A percentile compares a stretch with the other conserved stretches of the same genome.
Conservation (phyloP, 768 basidiomycete genomes). For the Mycena kentingensis region DNA sequence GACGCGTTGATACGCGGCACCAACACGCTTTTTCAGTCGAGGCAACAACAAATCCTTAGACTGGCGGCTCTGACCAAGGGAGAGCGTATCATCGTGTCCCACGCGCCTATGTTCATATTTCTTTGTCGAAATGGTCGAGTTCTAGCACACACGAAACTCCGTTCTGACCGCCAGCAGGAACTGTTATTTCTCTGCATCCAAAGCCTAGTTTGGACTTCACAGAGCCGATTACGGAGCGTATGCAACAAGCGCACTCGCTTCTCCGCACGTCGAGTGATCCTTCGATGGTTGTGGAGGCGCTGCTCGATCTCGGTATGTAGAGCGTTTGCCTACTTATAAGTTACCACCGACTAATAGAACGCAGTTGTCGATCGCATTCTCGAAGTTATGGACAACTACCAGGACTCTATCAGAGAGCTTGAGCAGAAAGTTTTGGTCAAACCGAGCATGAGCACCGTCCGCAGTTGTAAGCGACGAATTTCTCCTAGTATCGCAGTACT, state of each 20-base stretch:
- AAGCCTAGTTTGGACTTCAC: conserved; percentile 50
- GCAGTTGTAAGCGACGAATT: conserved; percentile 45
- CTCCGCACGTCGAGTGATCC: conserved; percentile 66
- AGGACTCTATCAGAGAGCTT: conserved; percentile 59
- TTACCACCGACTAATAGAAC: background rate
- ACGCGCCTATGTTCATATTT: conserved; percentile 65
- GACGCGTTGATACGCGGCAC: background rate
- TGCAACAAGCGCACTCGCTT: conserved; percentile 59
- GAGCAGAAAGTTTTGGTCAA: conserved; percentile 62
- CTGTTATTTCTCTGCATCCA: conserved; percentile 61
- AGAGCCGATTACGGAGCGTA: conserved; percentile 56
- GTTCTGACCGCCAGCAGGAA: conserved; percentile 42
- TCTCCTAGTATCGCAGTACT: background rate
- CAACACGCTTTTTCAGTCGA: background rate
- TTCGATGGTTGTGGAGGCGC: conserved; percentile 65
- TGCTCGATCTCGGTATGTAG: conserved; percentile 59
- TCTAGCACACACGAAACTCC: background rate
- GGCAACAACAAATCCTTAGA: conserved; percentile 27
- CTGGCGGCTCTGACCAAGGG: conserved; percentile 48
- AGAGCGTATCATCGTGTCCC: conserved; percentile 59
- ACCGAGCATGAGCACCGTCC: conserved; percentile 63
- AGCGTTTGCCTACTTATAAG: background rate
- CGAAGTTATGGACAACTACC: conserved; percentile 70
- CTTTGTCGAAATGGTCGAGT: conserved; percentile 58
- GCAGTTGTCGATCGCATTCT: conserved; percentile 69